Evolutionary conservation across 371 early-diverging fungal species (phyloP).

Genomic region (Haplosporangium sp.): DNA sequence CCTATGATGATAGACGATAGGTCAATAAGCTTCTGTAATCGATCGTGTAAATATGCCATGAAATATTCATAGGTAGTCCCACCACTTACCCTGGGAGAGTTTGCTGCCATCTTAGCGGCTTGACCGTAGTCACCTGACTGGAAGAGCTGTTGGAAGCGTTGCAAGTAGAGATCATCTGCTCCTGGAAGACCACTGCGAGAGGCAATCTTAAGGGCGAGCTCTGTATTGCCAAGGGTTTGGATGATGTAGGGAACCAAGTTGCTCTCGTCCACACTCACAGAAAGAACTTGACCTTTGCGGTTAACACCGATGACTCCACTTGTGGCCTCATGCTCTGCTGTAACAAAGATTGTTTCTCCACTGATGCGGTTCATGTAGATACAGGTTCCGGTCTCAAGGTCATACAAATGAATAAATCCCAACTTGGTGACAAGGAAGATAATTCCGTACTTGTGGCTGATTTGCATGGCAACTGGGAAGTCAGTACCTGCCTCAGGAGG

Average conservation of each 20-base stretch:
- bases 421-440: conserved; percentile 96
- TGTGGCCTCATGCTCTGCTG: conserved; percentile 89
- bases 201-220: conserved; percentile 92
- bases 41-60: neutral
- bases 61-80: neutral
- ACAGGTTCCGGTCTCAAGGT: conserved; percentile 92
- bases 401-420: conserved; percentile 97
- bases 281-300: conserved; percentile 97
- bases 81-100: conserved; percentile 82
- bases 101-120: conserved; percentile 97
- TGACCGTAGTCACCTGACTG: conserved; percentile 83
- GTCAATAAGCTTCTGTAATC: neutral
- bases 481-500: conserved; percentile 94
- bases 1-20: conserved; percentile 44
- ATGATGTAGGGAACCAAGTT: conserved; percentile 92
- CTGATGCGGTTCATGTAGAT: conserved; percentile 97
- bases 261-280: conserved; percentile 91
- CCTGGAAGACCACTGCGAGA: conserved; percentile 94
- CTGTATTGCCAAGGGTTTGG: conserved; percentile 84
- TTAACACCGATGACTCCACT: conserved; percentile 96
- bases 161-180: conserved; percentile 92
- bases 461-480: conserved; percentile 98
- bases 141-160: conserved; percentile 90
- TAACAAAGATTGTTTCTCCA: conserved; percentile 97
- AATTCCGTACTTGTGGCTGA: conserved; percentile 90